Evolutionary conservation across 2,329 filamentous ascomycete species (phyloP).

Genomic region (Alternaria sp.): DNA sequence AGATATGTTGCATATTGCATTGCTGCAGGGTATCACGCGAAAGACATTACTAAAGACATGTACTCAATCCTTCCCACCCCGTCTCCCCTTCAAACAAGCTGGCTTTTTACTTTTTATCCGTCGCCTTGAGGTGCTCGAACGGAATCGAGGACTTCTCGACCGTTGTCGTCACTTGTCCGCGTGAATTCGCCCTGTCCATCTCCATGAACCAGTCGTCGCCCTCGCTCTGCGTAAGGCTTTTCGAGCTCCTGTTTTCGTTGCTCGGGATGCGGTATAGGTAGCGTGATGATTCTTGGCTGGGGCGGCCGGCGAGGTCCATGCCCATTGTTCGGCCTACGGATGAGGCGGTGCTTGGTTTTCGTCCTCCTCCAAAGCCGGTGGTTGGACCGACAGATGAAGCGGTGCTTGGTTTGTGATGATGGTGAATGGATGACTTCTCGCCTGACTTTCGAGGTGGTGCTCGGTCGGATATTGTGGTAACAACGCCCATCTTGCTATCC

Average conservation of each 20-base stretch:
- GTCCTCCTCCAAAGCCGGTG: constrained; percentile 14
- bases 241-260: background rate
- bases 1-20: constrained; percentile 6
- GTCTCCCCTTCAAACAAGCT: background rate
- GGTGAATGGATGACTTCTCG: background rate
- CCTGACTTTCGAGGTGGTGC: background rate
- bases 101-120: constrained; percentile 1
- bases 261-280: constrained; percentile 22
- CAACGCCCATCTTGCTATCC: constrained; percentile 18
- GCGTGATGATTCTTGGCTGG: constrained; percentile 35
- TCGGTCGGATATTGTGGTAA: constrained; percentile 18
- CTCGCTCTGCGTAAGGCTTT: constrained; percentile 6
- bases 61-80: background rate
- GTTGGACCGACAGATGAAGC: constrained; percentile 17
- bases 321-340: constrained; percentile 18
- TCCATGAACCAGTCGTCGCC: constrained; percentile 30
- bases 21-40: constrained; percentile 12
- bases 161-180: constrained; percentile 18
- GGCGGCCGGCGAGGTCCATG: constrained; percentile 17
- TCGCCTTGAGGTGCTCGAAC: constrained; percentile 11
- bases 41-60: constrained; percentile 4
- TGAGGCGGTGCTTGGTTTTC: constrained; percentile 18
- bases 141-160: constrained; percentile 8
- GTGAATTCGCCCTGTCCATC: constrained; percentile 18
- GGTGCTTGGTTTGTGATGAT: constrained; percentile 16